phyloP scores from a whole-genome alignment of 2,329 filamentous ascomycete genomes.

The Diatrype stigma region DNA sequence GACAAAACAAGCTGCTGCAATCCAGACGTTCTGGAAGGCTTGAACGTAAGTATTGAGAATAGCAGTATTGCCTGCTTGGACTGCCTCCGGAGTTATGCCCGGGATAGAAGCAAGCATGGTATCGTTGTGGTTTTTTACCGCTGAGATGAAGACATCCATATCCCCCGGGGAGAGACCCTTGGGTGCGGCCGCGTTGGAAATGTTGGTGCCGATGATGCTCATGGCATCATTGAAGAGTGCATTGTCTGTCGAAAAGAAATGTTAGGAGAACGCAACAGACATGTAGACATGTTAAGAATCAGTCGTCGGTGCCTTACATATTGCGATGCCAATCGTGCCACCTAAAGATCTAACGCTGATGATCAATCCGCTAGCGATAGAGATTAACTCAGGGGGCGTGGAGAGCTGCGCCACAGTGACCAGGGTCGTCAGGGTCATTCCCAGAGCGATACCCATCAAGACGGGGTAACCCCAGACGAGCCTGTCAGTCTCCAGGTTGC shows the following conservation, averaged over 20 bases:
- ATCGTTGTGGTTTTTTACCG: slow-evolving; percentile 21
- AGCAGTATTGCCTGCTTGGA: slow-evolving; percentile 20
- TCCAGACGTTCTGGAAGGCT: slow-evolving; percentile 31
- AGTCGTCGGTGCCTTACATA: slow-evolving; percentile 18
- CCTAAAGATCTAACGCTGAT: slow-evolving; percentile 39
- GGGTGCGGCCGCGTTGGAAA: slow-evolving; percentile 27
- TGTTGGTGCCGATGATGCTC: slow-evolving; percentile 24
- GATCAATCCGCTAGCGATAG: slow-evolving; percentile 26
- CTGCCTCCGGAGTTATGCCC: slow-evolving; percentile 25
- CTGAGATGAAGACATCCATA: slow-evolving; percentile 23
- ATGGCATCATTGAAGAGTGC: slow-evolving; percentile 23
- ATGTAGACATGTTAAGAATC: no score
- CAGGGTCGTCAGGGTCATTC: slow-evolving; percentile 31
- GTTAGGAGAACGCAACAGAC: background rate
- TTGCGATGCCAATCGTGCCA: slow-evolving; percentile 44
- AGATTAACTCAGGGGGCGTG: slow-evolving; percentile 32
- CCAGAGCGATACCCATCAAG: slow-evolving; percentile 30
- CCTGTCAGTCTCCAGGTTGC: slow-evolving; percentile 15
- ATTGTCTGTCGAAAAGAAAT: slow-evolving; percentile 17
- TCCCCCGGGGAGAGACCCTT: slow-evolving; percentile 21
- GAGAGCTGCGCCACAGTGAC: slow-evolving; percentile 35
- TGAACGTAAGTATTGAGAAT: slow-evolving; percentile 23
- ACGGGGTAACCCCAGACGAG: slow-evolving; percentile 34
- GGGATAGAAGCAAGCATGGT: slow-evolving; percentile 22
- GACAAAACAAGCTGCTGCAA: slow-evolving; percentile 24